Base-by-base conservation (phyloP, 2,329 filamentous ascomycete species). In the Chaetoscypha palmicola region DNA sequence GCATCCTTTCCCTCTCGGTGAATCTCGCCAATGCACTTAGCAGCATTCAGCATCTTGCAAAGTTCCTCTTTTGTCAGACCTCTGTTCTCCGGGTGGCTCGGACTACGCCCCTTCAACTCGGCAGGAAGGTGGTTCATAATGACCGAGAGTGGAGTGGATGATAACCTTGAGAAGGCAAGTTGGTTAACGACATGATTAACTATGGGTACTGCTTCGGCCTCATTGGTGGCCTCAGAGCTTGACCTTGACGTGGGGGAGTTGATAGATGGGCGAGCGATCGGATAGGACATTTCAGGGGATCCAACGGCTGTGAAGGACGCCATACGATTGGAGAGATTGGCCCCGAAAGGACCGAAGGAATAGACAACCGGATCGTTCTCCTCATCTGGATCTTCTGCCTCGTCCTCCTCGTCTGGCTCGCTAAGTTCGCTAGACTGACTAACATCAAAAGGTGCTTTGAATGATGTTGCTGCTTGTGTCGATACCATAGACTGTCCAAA, bases 351-450 rank as follows among this genome's bases (percentile, higher is more conserved):
- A 12, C 89, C 90, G 54, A 96, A 96, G 0, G 90, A 95, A 64
- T 92, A 86, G 14, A 96, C 72, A 43, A 95, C 81, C 2, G 90
- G 90, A 55, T 97, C 92, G 52, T 96, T 96, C 66, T 97, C 91
- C 68, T 96, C 90, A 56, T 91, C 84, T 1, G 86, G 82, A 51
- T 94, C 80, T 39, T 86, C 82, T 41, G 83, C 77, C 14, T 89
- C 67, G 10, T 67, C 69, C 20, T 65, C 66, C 22, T 76, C 72
- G 10, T 67, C 69, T 21, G 65, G 66, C 22, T 76, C 72, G 51
- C 72, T 76, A 20, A 75, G 65, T 40, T 79, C 77, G 58, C 75
- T 80, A 5, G 71, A 73, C 37, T 56, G 55, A 45, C 54, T 59
- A 12, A 50, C 49, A 28, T 30, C 36, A 23, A 49, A 38, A 11